These are phyloP conservation scores for Zostera marina DNA, from an alignment of 116 monocot species.

Conservation along the genomic window DNA sequence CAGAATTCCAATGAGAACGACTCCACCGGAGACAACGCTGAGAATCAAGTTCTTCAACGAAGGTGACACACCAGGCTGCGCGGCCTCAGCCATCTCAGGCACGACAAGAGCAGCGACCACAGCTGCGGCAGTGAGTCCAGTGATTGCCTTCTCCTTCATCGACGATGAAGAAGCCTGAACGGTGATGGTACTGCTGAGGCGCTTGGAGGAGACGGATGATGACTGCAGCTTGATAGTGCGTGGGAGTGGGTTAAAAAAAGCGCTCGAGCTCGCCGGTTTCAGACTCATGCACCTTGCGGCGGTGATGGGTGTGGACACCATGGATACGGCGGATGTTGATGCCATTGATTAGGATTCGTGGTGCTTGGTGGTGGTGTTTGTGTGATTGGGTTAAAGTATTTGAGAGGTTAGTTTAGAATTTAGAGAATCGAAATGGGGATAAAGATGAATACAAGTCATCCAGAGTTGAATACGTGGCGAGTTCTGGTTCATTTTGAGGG, in stretches of 20 bases:
- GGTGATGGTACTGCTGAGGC: neutral
- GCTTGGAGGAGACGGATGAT: neutral
- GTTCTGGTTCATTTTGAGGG: neutral
- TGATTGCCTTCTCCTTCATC: constrained; percentile 22
- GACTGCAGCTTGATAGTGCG: neutral
- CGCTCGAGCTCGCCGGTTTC: neutral
- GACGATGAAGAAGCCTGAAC: constrained; percentile 12
- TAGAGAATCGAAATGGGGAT: neutral
- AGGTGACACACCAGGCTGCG: constrained; percentile 35
- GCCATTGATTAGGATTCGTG: constrained; percentile 8
- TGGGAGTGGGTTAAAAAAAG: constrained; percentile 3
- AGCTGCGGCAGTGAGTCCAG: constrained; percentile 37
- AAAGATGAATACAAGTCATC: neutral
- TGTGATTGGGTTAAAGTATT: neutral
- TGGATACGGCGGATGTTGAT: constrained; percentile 16
- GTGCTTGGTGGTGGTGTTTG: neutral
- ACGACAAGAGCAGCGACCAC: constrained; percentile 35
- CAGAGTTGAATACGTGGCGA: constrained; percentile 13
- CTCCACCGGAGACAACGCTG: constrained; percentile 38
- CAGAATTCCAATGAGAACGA: constrained; percentile 22
- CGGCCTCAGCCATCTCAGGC: constrained; percentile 47
- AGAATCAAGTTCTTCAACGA: constrained; percentile 54
- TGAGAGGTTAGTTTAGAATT: neutral
- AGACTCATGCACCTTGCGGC: neutral
- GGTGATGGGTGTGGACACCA: constrained; percentile 13